Base-by-base conservation (phyloP, 2,329 filamentous ascomycete species). In the Hyphodiscus sp. region DNA sequence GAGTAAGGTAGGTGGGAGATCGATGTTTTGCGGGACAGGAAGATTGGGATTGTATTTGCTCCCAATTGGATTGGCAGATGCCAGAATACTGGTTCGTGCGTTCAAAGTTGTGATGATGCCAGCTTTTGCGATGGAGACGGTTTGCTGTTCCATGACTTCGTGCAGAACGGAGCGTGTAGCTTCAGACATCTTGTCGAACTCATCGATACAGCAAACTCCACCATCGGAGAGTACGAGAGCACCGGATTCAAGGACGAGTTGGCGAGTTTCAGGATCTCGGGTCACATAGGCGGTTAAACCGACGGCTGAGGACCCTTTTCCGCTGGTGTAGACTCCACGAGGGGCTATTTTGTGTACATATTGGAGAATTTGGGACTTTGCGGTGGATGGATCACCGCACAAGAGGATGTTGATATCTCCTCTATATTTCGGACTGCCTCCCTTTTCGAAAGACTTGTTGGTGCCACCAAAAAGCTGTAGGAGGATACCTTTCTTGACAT, bases 311-410 rank as follows among this genome's bases (percentile, higher is more conserved):
- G 85, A 88, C 54, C 86, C 86, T 66, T 89, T 89, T 57, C 86
- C 86, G 58, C 83, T 87, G 16, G 86, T 89, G 69, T 89, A 89
- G 5, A 89, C 82, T 68, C 86, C 86, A 55, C 94, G 87, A 41
- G 94, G 94, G 4, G 94, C 94, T 66, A 99, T 99, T 73, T 95
- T 95, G 79, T 99, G 92, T 23, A 99, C 87, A 66, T 99, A 99
- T 58, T 90, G 81, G 26, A 99, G 79, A 52, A 99, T 76, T 71
- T 99, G 95, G 11, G 94, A 99, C 71, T 99, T 99, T 41, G 94
- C 81, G 0, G 94, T 99, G 0, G 92, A 97, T 0, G 94, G 94
- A 66, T 99, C 94, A 77, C 94, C 94, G 65, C 94, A 99, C 38
- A 99, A 85, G 44, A 99, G 79, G 49, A 99, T 82, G 68, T 99